Conservation (phyloP, 139 green algal genomes). For the Micractinium sp. region DNA sequence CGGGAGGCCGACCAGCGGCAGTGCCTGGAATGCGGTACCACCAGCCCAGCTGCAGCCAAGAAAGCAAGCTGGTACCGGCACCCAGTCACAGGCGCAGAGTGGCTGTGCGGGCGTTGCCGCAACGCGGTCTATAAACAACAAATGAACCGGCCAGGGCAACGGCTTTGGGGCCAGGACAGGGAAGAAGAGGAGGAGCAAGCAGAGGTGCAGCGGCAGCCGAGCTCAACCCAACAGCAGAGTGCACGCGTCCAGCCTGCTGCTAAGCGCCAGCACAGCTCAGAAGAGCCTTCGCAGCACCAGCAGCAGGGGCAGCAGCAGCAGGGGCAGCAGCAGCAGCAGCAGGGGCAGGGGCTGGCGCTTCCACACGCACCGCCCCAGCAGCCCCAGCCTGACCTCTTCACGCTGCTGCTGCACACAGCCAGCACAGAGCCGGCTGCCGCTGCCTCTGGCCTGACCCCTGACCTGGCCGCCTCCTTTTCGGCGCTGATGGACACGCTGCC, state of each 20-base stretch:
- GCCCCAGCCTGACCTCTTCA: neutral
- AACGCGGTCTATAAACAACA: neutral
- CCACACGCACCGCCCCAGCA: neutral
- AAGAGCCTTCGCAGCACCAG: neutral
- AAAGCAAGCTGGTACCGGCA: neutral
- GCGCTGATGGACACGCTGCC: neutral
- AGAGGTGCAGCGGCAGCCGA: neutral
- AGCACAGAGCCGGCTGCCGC: neutral
- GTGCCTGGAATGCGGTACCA: neutral
- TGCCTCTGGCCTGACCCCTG: neutral
- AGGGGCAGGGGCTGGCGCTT: neutral
- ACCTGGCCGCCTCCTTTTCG: constrained; percentile 3
- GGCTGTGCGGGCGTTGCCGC: neutral
- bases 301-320: neutral
- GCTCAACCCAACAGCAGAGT: neutral
- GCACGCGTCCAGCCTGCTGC: neutral
- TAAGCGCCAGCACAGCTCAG: neutral
- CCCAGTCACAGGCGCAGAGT: neutral
- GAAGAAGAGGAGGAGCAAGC: neutral
- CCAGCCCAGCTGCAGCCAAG: neutral
- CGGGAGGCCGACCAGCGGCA: neutral
- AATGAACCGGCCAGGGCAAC: neutral
- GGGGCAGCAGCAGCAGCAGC: neutral
- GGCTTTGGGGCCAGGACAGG: neutral
- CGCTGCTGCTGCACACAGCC: neutral